Evolutionary conservation across 805 yeast species (phyloP).

Genomic region (Scheffersomyces ergatensis): DNA sequence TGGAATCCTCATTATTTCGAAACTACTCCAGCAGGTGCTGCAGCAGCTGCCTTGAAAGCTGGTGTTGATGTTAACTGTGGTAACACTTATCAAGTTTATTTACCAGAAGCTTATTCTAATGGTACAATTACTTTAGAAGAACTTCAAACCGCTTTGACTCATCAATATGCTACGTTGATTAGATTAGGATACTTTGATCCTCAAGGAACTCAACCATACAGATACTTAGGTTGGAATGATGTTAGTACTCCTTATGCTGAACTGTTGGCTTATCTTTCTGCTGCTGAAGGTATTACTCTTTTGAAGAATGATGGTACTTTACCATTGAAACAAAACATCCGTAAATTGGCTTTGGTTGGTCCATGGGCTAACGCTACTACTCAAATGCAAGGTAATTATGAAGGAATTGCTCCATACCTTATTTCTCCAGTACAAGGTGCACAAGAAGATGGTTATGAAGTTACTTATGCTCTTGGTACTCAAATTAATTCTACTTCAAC

Average conservation of each 20-base stretch:
- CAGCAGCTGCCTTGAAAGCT: slow-evolving; percentile 4
- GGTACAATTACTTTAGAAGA: slow-evolving; percentile 1
- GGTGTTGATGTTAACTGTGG: slow-evolving; percentile 8
- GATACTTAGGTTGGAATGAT: slow-evolving; percentile 4
- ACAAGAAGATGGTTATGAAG: slow-evolving; percentile 2
- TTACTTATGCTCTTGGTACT: slow-evolving; percentile 4
- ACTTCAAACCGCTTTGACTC: slow-evolving; percentile 3
- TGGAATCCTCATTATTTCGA: slow-evolving; percentile 5
- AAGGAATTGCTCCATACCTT: slow-evolving; percentile 4
- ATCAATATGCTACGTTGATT: slow-evolving; percentile 4
- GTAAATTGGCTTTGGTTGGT: slow-evolving; percentile 6
- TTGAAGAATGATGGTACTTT: slow-evolving; percentile 9
- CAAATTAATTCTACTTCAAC: slow-evolving; percentile 3
- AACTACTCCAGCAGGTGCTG: slow-evolving; percentile 2
- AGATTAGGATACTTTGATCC: slow-evolving; percentile 5
- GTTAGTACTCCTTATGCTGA: slow-evolving; percentile 4
- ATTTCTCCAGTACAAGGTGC: slow-evolving; percentile 6
- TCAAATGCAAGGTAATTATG: slow-evolving; percentile 5
- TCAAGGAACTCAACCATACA: slow-evolving; percentile 1
- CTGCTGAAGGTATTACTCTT: slow-evolving; percentile 9
- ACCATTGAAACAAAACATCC: slow-evolving; percentile 4
- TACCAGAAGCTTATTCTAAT: slow-evolving; percentile 4
- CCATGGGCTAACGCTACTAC: slow-evolving; percentile 6
- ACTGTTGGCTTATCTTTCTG: slow-evolving; percentile 6
- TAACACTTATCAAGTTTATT: slow-evolving; percentile 2